Conservation (phyloP, 2,329 filamentous ascomycete species). For the Chaetomium olivaceum region DNA sequence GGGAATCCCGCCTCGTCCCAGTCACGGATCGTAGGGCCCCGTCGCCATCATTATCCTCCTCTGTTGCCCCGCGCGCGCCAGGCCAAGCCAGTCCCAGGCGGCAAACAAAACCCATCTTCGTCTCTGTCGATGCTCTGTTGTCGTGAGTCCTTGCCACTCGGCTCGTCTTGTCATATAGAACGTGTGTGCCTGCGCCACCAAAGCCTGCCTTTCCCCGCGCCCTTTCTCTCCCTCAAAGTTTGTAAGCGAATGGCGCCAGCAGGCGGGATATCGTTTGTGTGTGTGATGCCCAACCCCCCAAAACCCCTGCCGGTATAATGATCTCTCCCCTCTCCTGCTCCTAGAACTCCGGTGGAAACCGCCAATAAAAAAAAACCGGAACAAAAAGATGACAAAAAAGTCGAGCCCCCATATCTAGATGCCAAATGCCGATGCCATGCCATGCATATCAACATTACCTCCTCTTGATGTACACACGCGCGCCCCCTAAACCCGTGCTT, state of each 20-base stretch:
- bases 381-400: conserved; percentile 35
- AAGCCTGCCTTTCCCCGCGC: conserved; percentile 13
- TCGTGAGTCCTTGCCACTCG: conserved; percentile 7
- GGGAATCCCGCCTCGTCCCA: conserved; percentile 8
- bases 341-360: conserved; percentile 48
- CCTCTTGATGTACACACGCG: conserved; percentile 50
- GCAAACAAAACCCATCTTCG: neutral
- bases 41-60: conserved; percentile 3
- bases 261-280: conserved; percentile 36
- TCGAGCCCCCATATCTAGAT: conserved; percentile 47
- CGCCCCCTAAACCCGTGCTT: conserved; percentile 40
- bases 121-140: neutral
- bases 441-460: conserved; percentile 52
- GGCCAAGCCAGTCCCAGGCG: conserved; percentile 13
- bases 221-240: conserved; percentile 31
- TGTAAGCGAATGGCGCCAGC: conserved; percentile 50
- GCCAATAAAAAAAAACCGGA: conserved; percentile 12
- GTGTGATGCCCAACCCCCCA: conserved; percentile 39
- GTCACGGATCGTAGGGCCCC: conserved; percentile 15
- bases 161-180: conserved; percentile 4
- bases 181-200: conserved; percentile 10
- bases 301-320: conserved; percentile 32
- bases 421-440: conserved; percentile 51
- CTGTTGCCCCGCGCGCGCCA: neutral
- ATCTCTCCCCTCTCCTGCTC: conserved; percentile 39